Evolutionary conservation across 2,329 filamentous ascomycete genomes (phyloP), one percentile per base, ranked within the genome.

Genomic region (Sarocladium brachiariae): DNA sequence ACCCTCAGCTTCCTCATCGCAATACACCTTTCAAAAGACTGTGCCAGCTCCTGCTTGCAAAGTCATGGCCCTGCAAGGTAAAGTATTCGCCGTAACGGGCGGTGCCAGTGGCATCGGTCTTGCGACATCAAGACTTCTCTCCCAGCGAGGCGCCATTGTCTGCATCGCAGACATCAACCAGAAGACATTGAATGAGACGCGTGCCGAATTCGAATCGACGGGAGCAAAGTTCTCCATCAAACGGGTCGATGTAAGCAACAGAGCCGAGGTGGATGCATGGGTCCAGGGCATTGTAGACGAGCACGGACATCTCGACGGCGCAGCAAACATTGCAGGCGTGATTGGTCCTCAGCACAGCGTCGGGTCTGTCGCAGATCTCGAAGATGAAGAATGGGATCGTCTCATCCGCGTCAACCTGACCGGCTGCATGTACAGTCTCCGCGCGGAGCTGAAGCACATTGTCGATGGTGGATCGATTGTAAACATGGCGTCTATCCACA

Each of bases 271-370:
- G 9, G 74, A 81, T 25, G 57, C 58, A 18, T 80, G 77, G 77
- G 70, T 78, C 43, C 62, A 65, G 6, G 61, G 60, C 45, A 69
- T 72, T 10, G 60, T 80, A n/a, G 56, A 65, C n/a, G 66, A 66
- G 27, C 76, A 76, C 49, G 78, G 77, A 4, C 70, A 70, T 49
- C 68, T 81, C 8, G 74, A 80, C 56, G 73, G 76, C 4, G 75
- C 77, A 18, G 77, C 73, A 10, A 81, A 83, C 50, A 68, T 77
- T 8, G 79, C 79, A 4, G 75, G 76, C 11, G 65, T 78, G 38
- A 73, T 75, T 54, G 73, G 72, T 41, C 68, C 67, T 55, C 61
- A 70, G 43, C 71, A 74, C 52, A 67, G 66, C 11, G 54, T 66
- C 51, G 62, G 65, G 48, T 55, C 68, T 1, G 61, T 76, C 16